A percentile compares a stretch with the other conserved stretches of the same genome.
Evolutionary conservation across 306 rosid species (phyloP).

Genomic region (Argentina anserina): DNA sequence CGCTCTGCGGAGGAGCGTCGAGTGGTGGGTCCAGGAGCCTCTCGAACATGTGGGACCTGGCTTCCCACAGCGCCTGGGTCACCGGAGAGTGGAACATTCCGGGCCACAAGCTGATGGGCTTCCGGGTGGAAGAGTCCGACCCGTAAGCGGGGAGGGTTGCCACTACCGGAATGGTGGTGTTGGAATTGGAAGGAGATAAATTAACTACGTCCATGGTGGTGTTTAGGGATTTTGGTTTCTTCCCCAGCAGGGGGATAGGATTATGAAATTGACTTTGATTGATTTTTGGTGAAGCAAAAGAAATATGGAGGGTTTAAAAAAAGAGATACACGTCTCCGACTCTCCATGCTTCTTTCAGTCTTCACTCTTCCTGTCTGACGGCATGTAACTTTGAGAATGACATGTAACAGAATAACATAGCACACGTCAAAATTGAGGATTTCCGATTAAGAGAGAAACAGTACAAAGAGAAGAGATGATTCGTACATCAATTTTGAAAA

Average conservation of each 20-base stretch:
- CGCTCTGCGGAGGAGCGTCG: constrained; percentile 89
- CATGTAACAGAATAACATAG: too few relatives aligned
- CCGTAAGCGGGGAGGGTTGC: constrained; percentile 37
- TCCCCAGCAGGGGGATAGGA: background rate
- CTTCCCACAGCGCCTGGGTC: constrained; percentile 89
- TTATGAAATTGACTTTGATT: too few relatives aligned
- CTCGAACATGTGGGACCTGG: constrained; percentile 62
- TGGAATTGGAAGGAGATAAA: constrained; percentile 32
- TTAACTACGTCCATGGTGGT: constrained; percentile 49
- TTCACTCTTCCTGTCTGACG: too few relatives aligned
- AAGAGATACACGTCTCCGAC: too few relatives aligned
- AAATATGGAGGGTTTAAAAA: too few relatives aligned
- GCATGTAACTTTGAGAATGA: too few relatives aligned
- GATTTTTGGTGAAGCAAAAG: too few relatives aligned
- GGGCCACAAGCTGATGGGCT: constrained; percentile 79
- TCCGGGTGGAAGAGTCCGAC: constrained; percentile 28
- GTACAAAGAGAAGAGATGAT: too few relatives aligned
- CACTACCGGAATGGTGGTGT: constrained; percentile 53
- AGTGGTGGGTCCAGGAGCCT: constrained; percentile 66
- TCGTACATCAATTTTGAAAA: too few relatives aligned
- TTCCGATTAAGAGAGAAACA: too few relatives aligned
- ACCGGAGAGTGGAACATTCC: constrained; percentile 98
- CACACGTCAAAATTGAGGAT: too few relatives aligned
- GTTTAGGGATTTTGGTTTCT: constrained; percentile 9
- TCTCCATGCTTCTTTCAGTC: too few relatives aligned